These are phyloP conservation scores for Microdochium paspali DNA, from an alignment of 2,329 filamentous ascomycete species.

Conservation along the genomic window DNA sequence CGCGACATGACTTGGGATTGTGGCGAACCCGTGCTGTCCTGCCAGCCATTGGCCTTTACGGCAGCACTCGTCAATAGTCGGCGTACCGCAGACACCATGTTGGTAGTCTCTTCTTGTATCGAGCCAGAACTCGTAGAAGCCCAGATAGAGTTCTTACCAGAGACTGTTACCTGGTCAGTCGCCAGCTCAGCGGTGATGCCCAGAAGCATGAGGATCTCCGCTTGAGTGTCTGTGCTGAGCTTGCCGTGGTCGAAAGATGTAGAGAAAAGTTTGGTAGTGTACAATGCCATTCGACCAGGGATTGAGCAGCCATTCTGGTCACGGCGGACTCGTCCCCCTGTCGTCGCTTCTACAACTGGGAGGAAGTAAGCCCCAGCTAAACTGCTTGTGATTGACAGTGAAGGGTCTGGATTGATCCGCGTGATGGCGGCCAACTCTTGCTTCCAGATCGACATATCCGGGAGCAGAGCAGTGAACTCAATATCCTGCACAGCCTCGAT, in stretches of 20 bases:
- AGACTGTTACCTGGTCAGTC: constrained; percentile 41
- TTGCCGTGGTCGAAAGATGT: constrained; percentile 26
- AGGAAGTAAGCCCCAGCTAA: constrained; percentile 64
- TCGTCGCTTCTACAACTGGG: constrained; percentile 24
- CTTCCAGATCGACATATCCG: constrained; percentile 56
- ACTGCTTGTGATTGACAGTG: constrained; percentile 64
- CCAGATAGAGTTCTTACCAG: constrained; percentile 37
- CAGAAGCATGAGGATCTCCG: constrained; percentile 42
- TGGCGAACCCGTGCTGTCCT: constrained; percentile 16
- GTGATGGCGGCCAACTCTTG: constrained; percentile 49
- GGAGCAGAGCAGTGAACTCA: constrained; percentile 38
- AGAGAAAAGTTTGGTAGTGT: constrained; percentile 49
- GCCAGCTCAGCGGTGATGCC: constrained; percentile 40
- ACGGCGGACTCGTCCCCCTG: constrained; percentile 24
- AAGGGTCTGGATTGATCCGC: constrained; percentile 40
- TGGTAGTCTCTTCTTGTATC: constrained; percentile 28
- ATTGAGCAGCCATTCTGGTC: constrained; percentile 65
- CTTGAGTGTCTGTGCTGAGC: constrained; percentile 30
- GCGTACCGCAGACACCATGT: constrained; percentile 30
- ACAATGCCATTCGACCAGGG: constrained; percentile 67
- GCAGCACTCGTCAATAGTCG: constrained; percentile 24
- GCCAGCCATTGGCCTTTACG: constrained; percentile 26
- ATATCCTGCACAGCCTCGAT: constrained; percentile 20
- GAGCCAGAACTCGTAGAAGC: constrained; percentile 24
- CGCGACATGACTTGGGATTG: constrained; percentile 11